These are phyloP conservation scores for Rhizopus sp. DNA, from an alignment of 371 early-diverging fungal genomes.

Conservation along the genomic window DNA sequence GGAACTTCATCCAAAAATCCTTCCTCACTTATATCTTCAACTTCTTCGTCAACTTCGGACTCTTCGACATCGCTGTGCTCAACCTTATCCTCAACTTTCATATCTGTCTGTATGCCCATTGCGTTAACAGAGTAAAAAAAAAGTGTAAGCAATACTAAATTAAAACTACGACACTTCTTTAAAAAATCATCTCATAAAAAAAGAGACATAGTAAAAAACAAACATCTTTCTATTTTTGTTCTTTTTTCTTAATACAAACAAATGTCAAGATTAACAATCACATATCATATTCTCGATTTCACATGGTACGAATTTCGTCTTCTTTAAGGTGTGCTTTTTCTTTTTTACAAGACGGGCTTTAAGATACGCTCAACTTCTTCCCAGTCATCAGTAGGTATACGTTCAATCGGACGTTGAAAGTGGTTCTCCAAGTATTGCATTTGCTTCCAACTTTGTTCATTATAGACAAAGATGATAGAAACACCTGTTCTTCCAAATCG, in stretches of 20 bases:
- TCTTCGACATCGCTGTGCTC: conserved; percentile 26
- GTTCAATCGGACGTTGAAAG: conserved; percentile 71
- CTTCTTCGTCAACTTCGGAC: conserved; percentile 23
- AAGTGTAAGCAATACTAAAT: too few relatives aligned
- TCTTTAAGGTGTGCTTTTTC: neutral
- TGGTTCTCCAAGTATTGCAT: conserved; percentile 78
- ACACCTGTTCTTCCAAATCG: conserved; percentile 97
- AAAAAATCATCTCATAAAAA: too few relatives aligned
- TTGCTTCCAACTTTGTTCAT: conserved; percentile 60
- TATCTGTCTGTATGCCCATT: neutral
- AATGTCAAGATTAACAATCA: neutral
- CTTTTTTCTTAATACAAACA: neutral
- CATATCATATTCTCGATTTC: neutral
- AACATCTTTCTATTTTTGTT: neutral
- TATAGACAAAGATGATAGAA: conserved; percentile 92
- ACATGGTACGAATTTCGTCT: neutral
- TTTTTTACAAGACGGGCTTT: conserved; percentile 43
- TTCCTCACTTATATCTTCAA: conserved; percentile 23
- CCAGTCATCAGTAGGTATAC: conserved; percentile 75
- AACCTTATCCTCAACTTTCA: conserved; percentile 1
- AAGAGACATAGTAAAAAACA: neutral
- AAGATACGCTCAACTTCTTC: conserved; percentile 73
- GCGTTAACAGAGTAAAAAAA: too few relatives aligned
- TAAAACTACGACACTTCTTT: too few relatives aligned
- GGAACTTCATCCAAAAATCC: conserved; percentile 44